Evolutionary conservation across 768 basidiomycete genomes (phyloP), one percentile per base, ranked within the genome.

Genomic region (Lactarius quietus): DNA sequence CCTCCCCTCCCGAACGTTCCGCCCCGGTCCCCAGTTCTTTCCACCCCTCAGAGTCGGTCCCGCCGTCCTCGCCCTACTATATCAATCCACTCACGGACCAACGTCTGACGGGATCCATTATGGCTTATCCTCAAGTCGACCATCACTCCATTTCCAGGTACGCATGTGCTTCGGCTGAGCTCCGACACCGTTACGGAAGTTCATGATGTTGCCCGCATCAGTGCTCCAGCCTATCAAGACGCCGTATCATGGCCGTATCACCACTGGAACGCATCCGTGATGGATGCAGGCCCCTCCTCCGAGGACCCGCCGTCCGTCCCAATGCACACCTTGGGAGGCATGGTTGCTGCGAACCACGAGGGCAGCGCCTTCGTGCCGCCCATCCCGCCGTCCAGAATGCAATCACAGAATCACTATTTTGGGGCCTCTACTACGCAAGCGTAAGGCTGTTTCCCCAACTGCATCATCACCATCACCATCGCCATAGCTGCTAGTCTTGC

Each of bases 41-140:
- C 28, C 58, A 60, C 43, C 20, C 64, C 15, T 18, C 63, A 9
- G 63, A 64, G 43, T 36, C 63, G 8, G 35, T 57, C 0, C 59
- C 58, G 10, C 54, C 64, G 3, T 61, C 64, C 1, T 35, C 59
- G 1, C 59, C 33, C 17, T 65, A 33, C 43, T 65, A 56, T n/a
- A 18, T 54, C 43, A 56, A 65, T 18, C 54, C 64, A 23, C 53
- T 48, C 41, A 39, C 59, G 2, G 59, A 65, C 52, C 64, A 65
- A 26, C 64, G 64, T 48, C 41, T 65, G 43, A 65, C 64, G 6
- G 64, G 64, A 14, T 8, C 64, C 35, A 60, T 65, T 35, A 65
- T 65, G 54, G 15, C 64, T 6, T 65, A 65, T 54, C 59, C 59
- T 6, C 59, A 52, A 38, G 41, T 55, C 28, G 63, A 59, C 41